Evolutionary conservation across 2,329 filamentous ascomycete species (phyloP), one percentile per base, ranked within the genome.

Genomic region (Alternaria rosae): DNA sequence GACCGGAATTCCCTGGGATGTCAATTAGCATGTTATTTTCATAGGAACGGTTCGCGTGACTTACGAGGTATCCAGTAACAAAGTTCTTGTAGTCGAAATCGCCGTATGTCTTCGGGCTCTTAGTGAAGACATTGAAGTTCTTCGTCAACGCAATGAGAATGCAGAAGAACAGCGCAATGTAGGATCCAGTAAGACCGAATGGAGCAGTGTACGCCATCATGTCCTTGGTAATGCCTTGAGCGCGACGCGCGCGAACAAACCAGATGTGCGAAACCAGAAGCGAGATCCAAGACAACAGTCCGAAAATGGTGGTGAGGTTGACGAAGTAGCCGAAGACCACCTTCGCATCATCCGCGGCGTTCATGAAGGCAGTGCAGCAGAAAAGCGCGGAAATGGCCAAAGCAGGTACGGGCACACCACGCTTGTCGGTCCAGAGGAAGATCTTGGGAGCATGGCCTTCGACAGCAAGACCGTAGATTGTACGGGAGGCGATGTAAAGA

Each of bases 71-170:
- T 25, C 89, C 90, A 0, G 90, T 92, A 77, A 94, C 87, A 79
- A 94, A 93, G 71, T 86, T 89, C 82, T 91, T 89, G 83, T 91
- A 91, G 78, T 91, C 87, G 67, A 92, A 92, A 53, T 82, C 82
- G 55, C 84, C 84, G 59, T 84, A 83, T 15, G 30, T 32, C 76
- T 64, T 52, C 8, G 47, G 48, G n/a, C 78, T 61, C 77, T 79
- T 28, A 3, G 87, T 83, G 78, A 95, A 95, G 61, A 91, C 89
- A 58, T 87, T 84, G 79, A 88, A 95, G 84, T 93, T 94, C 86
- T 95, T 96, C 74, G 92, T 94, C 54, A 96, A 75, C 2, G 90
- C 87, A 64, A 95, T 91, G 32, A 95, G 75, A 72, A 85, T 84
- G 80, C 91, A 93, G 80, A 93, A 89, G 73, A 84, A 82, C 3